Percentiles rank a stretch among this genome's conserved stretches.
phyloP scores from a whole-genome alignment of 148 eudicot species.

The Pharnaceum exiguum region DNA sequence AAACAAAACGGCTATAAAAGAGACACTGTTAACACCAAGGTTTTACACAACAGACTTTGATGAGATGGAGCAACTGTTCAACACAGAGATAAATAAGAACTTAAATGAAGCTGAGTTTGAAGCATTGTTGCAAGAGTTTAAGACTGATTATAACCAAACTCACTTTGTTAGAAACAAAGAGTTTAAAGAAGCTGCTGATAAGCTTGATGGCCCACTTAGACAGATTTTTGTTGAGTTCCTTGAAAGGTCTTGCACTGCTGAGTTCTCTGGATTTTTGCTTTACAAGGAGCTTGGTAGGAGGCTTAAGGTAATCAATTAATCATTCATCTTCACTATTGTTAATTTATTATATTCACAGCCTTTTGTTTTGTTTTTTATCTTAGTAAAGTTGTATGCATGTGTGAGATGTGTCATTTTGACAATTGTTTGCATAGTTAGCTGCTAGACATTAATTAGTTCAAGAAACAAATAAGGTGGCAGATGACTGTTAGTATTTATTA shows the following conservation, averaged over 20 bases:
- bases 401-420: neutral
- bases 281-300: slow-evolving; percentile 96
- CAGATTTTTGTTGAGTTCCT: slow-evolving; percentile 93
- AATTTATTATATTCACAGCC: neutral
- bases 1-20: slow-evolving; percentile 58
- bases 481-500: too few relatives aligned
- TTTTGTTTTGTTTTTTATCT: neutral
- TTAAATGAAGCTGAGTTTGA: slow-evolving; percentile 73
- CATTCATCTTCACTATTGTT: neutral
- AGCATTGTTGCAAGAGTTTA: slow-evolving; percentile 86
- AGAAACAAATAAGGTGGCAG: too few relatives aligned
- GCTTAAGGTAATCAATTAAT: slow-evolving; percentile 54
- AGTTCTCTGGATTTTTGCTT: slow-evolving; percentile 89
- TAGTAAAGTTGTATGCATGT: neutral
- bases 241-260: slow-evolving; percentile 99
- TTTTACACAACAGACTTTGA: slow-evolving; percentile 95
- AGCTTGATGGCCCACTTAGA: slow-evolving; percentile 66
- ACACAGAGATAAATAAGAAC: slow-evolving; percentile 82
- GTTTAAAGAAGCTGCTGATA: slow-evolving; percentile 95
- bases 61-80: slow-evolving; percentile 91
- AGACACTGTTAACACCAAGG: slow-evolving; percentile 71
- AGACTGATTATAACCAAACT: slow-evolving; percentile 96
- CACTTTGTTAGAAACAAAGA: slow-evolving; percentile 96
- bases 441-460: too few relatives aligned
- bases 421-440: neutral